phyloP scores from a whole-genome alignment of 2,329 filamentous ascomycete species.

The Aspergillus versicolor region DNA sequence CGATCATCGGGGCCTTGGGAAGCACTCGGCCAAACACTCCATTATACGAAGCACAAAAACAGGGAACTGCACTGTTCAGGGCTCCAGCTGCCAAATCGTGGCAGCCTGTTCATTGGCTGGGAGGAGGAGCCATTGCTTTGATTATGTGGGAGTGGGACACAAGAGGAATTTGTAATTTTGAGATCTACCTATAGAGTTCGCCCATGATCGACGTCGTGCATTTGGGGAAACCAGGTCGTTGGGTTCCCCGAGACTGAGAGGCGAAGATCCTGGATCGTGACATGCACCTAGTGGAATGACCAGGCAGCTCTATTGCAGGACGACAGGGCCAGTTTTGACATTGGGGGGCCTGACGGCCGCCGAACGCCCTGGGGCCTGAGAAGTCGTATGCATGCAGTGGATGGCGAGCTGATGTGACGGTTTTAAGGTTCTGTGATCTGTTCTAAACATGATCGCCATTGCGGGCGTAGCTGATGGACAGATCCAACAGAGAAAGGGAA shows the following conservation, averaged over 20 bases:
- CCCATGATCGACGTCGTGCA: slow-evolving; percentile 18
- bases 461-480: slow-evolving; percentile 13
- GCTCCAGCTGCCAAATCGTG: too few relatives aligned
- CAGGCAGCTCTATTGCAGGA: background rate
- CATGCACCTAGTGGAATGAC: background rate
- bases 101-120: background rate
- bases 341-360: background rate
- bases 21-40: too few relatives aligned
- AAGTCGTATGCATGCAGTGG: background rate
- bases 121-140: background rate
- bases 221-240: slow-evolving; percentile 19
- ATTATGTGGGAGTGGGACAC: slow-evolving; percentile 9
- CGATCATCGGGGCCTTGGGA: too few relatives aligned
- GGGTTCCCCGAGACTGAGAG: slow-evolving; percentile 7
- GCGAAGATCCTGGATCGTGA: slow-evolving; percentile 4
- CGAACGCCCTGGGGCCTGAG: background rate
- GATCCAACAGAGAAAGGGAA: background rate
- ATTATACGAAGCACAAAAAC: too few relatives aligned
- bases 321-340: background rate
- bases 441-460: background rate
- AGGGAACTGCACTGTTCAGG: too few relatives aligned
- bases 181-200: slow-evolving; percentile 13
- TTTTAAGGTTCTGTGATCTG: slow-evolving; percentile 7
- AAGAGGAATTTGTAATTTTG: slow-evolving; percentile 13
- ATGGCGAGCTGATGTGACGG: slow-evolving; percentile 9